These are phyloP conservation scores for Coemansia sp. DNA, from an alignment of 192 early-diverging fungal genomes.

Conservation along the genomic window DNA sequence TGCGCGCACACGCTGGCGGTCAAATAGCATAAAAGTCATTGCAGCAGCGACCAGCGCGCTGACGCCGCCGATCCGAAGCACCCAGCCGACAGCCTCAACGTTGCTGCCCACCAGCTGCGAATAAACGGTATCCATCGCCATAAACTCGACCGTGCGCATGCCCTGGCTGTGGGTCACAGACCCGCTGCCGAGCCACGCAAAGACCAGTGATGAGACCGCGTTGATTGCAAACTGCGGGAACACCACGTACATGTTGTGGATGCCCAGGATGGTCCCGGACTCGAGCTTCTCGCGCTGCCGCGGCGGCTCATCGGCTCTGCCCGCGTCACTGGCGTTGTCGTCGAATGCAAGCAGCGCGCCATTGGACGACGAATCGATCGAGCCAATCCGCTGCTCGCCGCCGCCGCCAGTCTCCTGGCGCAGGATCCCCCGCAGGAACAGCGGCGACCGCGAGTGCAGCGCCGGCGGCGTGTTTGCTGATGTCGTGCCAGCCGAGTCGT, in stretches of 20 bases:
- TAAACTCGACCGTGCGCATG: constrained; percentile 36
- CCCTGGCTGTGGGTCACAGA: neutral
- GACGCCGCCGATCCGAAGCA: constrained; percentile 42
- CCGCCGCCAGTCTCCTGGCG: neutral
- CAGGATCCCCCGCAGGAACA: constrained; percentile 10
- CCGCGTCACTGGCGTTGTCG: neutral
- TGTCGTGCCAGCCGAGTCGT: no score
- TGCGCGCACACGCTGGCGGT: constrained; percentile 32
- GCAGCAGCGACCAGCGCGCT: constrained; percentile 41
- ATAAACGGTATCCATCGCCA: constrained; percentile 25
- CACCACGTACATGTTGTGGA: constrained; percentile 97
- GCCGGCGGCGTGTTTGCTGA: neutral
- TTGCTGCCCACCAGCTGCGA: neutral
- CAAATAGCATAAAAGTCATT: constrained; percentile 41
- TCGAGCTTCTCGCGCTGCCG: constrained; percentile 13
- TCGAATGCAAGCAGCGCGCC: neutral
- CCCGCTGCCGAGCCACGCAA: constrained; percentile 37
- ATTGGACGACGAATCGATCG: neutral
- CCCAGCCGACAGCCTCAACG: constrained; percentile 27
- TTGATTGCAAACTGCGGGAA: constrained; percentile 85
- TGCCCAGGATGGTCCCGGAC: constrained; percentile 79
- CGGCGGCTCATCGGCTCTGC: neutral
- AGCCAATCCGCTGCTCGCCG: neutral
- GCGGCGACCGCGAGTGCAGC: constrained; percentile 3
- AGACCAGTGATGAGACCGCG: constrained; percentile 41